These are phyloP conservation scores for Alternaria viburni DNA, from an alignment of 2,329 filamentous ascomycete genomes.

Conservation along the genomic window DNA sequence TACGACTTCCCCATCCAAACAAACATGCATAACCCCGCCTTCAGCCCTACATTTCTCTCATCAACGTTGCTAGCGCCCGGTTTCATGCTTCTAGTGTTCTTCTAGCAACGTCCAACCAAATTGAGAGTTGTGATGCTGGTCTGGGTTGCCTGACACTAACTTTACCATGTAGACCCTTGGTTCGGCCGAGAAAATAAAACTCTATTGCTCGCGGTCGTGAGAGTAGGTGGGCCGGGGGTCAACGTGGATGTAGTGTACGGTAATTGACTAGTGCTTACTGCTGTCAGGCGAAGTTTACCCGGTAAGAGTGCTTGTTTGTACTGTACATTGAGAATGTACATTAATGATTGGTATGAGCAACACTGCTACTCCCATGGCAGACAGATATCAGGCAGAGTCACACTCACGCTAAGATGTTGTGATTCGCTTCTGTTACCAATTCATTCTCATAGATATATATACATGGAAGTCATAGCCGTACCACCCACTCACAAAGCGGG, in stretches of 20 bases:
- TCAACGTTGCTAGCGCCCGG: neutral
- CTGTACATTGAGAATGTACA: neutral
- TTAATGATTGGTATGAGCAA: no score
- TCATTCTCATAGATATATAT: neutral
- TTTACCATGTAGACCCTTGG: neutral
- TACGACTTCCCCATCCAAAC: neutral
- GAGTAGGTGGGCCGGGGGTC: neutral
- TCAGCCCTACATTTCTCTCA: neutral
- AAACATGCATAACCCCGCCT: neutral
- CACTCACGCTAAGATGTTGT: fast-evolving
- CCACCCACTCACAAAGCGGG: neutral
- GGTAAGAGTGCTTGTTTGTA: neutral
- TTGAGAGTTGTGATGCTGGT: neutral
- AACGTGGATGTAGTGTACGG: neutral
- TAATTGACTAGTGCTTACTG: neutral
- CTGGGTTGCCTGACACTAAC: neutral
- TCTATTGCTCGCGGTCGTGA: neutral
- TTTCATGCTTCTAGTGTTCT: neutral
- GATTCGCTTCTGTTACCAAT: neutral
- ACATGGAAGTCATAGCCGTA: neutral
- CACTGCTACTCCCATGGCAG: no score
- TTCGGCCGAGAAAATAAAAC: neutral
- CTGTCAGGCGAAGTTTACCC: neutral
- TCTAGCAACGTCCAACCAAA: neutral
- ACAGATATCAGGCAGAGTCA: neutral